A percentile compares a stretch with the other conserved stretches of the same genome.
Conservation (phyloP, 768 basidiomycete species). For the Lactarius sp. region DNA sequence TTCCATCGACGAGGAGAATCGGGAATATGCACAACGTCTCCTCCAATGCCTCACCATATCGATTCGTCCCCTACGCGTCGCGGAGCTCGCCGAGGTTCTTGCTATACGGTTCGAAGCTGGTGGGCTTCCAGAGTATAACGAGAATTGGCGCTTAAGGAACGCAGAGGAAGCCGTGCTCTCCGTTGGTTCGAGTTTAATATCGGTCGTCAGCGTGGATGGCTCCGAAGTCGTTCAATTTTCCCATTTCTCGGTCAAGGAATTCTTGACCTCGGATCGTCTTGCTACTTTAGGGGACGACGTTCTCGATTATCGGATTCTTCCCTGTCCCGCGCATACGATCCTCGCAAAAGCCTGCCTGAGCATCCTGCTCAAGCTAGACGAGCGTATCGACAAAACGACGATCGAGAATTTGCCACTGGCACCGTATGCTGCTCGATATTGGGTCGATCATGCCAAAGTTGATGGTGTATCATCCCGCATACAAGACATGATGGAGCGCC, state of each 20-base stretch:
- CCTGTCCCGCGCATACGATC: too few species aligned
- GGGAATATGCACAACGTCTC: too few species aligned
- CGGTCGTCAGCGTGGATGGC: too few species aligned
- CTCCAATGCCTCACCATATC: too few species aligned
- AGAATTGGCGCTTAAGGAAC: not conserved
- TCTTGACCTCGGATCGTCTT: conserved; percentile 3
- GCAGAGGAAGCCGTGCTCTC: conserved; percentile 5
- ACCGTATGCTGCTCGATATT: not conserved
- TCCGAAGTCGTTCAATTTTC: too few species aligned
- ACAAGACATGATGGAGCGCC: not conserved
- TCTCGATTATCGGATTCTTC: too few species aligned
- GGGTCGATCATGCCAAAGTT: not conserved
- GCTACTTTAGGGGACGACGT: not conserved
- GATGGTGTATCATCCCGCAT: too few species aligned
- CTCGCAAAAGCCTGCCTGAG: too few species aligned
- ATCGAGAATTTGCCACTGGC: not conserved
- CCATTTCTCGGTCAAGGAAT: not conserved
- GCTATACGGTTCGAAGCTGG: too few species aligned
- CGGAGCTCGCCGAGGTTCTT: too few species aligned
- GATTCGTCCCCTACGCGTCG: too few species aligned
- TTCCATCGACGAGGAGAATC: too few species aligned
- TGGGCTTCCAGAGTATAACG: not conserved
- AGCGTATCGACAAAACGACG: not conserved
- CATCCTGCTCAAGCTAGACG: not conserved
- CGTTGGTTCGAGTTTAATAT: not conserved